Conservation (phyloP, 768 basidiomycete genomes). For the Nidularia pulvinata region DNA sequence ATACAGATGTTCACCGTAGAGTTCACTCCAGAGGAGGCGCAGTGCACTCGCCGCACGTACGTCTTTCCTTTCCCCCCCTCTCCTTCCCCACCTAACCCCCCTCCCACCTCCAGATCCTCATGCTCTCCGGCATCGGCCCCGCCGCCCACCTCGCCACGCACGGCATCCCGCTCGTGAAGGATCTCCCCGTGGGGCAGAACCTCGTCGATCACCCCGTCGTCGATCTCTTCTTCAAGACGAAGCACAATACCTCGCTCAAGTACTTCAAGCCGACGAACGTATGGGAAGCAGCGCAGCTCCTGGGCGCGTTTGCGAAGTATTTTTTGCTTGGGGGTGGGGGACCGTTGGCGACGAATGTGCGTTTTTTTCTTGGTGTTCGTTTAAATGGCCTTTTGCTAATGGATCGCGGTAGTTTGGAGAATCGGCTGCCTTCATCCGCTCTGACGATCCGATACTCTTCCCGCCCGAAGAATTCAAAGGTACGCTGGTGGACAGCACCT, state of each 20-base stretch:
- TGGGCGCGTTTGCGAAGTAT: conserved; percentile 38
- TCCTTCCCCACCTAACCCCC: no score
- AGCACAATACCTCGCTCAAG: conserved; percentile 37
- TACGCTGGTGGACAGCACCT: conserved; percentile 41
- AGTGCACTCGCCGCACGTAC: conserved; percentile 60
- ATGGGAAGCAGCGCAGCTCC: conserved; percentile 18
- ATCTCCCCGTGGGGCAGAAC: conserved; percentile 77
- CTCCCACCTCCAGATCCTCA: conserved; percentile 43
- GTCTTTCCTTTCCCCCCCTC: conserved; percentile 1
- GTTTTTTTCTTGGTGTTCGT: conserved; percentile 4
- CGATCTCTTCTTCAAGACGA: conserved; percentile 53
- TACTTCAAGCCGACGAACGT: conserved; percentile 32
- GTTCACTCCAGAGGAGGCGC: conserved; percentile 49
- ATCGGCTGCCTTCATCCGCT: conserved; percentile 58
- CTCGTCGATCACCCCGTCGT: conserved; percentile 73
- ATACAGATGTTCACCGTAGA: neutral
- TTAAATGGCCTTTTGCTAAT: neutral
- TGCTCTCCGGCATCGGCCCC: conserved; percentile 82
- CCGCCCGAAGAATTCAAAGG: conserved; percentile 30
- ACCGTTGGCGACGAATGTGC: conserved; percentile 54
- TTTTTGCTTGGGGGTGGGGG: conserved; percentile 40
- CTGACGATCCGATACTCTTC: conserved; percentile 51
- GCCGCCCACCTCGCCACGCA: conserved; percentile 50
- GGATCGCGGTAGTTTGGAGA: conserved; percentile 39
- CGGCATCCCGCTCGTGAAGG: conserved; percentile 54